phyloP scores from a whole-genome alignment of 805 yeast genomes.

The Lipomyces yamanashiensis region DNA sequence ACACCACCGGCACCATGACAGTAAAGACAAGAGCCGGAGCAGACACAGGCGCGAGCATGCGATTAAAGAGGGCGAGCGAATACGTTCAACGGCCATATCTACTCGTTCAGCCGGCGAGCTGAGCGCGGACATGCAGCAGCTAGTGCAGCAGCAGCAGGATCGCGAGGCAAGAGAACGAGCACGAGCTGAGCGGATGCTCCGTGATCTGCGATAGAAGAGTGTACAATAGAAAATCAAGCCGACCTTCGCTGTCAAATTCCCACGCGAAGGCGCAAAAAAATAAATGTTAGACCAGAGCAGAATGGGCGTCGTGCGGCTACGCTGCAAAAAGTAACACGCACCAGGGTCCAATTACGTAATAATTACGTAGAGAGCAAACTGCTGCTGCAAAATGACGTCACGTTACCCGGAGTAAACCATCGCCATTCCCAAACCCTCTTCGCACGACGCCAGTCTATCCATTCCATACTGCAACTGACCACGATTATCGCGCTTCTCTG shows the following conservation, averaged over 20 bases:
- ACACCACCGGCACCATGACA: background rate
- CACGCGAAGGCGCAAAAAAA: no score
- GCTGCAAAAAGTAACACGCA: no score
- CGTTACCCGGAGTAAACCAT: background rate
- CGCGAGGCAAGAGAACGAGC: conserved; percentile 23
- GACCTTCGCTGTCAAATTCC: no score
- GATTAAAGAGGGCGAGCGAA: background rate
- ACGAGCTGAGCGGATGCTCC: conserved; percentile 13
- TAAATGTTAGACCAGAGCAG: no score
- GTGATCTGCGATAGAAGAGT: background rate
- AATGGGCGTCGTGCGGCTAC: no score
- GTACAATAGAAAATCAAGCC: no score
- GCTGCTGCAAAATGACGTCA: background rate
- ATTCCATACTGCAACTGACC: background rate
- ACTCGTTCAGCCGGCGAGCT: background rate
- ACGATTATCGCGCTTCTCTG: background rate
- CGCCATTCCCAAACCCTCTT: background rate
- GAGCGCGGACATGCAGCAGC: conserved; percentile 13
- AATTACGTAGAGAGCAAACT: no score
- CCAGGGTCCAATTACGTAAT: no score
- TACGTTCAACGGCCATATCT: no score
- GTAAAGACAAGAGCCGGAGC: background rate
- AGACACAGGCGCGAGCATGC: conserved; percentile 1
- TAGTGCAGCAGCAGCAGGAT: conserved; percentile 15
- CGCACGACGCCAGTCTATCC: background rate